Base-by-base conservation (phyloP, 129 eudicot genomes). In the Pseudognaphalium luteoalbum region DNA sequence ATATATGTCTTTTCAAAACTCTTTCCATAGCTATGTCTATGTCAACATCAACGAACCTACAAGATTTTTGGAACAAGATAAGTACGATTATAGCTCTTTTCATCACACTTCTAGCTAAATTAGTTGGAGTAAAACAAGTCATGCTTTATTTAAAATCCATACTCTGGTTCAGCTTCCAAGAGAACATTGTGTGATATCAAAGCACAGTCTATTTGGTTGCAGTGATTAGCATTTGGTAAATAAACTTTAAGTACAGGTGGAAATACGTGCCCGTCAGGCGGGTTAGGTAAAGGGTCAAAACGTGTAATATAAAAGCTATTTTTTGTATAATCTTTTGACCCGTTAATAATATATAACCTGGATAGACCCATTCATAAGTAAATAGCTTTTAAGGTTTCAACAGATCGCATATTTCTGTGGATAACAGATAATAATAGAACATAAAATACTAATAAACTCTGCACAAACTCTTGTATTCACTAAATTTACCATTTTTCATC, bases 11-110 rank as follows among this genome's bases (percentile, higher is more conserved):
- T 87, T 78, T 88, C 50, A 87, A 22, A 59, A 94, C 97, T 44
- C 98, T 86, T 70, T 87, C 80, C 98, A 94, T 91, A 65, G 97
- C 86, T 75, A 72, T 75, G 67, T 89, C 90, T 66, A 94, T 81
- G 76, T 91, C 96, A 34, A 91, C 71, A 66, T 94, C 98, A 54
- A 94, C 83, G 76, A 91, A 94, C 98, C 98, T 94, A 81, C 54
- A 68, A 21, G 35, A 76, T 77, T 69, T 63, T 21, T 12, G 11
- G 35, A 76, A 77, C 78, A 58, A 72, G 65, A 65, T 60, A 5
- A 73, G 16, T 35, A 58, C 8, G 16, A 8, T 71, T 20, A 32
- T 73, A 56, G 4, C 21, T 32, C 15, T 54, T 33, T 20, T 21
- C n/a, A 41, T 12, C 81, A 60, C 22, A 66, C 67, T 14, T 42